phyloP scores from a whole-genome alignment of 2,329 filamentous ascomycete genomes.

The Periconia digitata region DNA sequence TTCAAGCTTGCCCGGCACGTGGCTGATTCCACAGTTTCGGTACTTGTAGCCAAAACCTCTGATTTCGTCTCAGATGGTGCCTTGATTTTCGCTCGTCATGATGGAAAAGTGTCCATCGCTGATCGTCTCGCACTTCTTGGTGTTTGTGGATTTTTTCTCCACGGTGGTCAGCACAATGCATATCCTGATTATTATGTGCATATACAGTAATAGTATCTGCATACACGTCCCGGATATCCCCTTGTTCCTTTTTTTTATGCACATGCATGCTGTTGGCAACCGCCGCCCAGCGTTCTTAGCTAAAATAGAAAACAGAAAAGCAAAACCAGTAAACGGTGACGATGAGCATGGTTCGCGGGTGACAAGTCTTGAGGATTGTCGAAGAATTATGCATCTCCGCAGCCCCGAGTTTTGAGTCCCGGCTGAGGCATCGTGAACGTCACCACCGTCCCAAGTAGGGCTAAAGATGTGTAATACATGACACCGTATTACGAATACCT shows the following conservation, averaged over 20 bases:
- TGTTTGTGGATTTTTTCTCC: not conserved
- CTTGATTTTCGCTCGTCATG: not conserved
- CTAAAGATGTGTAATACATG: too few species aligned
- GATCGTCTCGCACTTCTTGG: not conserved
- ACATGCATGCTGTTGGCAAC: not conserved
- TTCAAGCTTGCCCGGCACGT: slow-evolving; percentile 21
- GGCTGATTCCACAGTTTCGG: slow-evolving; percentile 12
- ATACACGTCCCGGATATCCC: too few species aligned
- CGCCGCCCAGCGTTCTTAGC: not conserved
- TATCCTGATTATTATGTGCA: too few species aligned
- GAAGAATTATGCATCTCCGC: not conserved
- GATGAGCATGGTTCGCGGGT: too few species aligned
- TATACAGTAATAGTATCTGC: too few species aligned
- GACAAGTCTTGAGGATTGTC: too few species aligned
- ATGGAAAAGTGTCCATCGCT: not conserved
- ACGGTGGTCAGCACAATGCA: slow-evolving; percentile 1
- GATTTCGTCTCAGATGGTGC: not conserved
- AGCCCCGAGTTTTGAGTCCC: not conserved
- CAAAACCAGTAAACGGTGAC: not conserved
- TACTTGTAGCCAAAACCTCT: not conserved
- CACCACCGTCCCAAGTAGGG: too few species aligned
- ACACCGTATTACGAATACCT: too few species aligned
- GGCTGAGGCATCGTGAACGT: not conserved
- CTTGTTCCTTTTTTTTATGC: not conserved
- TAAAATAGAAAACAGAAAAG: not conserved